Evolutionary conservation across 257 asterid species (phyloP).

Genomic region (Scutellaria barbata): DNA sequence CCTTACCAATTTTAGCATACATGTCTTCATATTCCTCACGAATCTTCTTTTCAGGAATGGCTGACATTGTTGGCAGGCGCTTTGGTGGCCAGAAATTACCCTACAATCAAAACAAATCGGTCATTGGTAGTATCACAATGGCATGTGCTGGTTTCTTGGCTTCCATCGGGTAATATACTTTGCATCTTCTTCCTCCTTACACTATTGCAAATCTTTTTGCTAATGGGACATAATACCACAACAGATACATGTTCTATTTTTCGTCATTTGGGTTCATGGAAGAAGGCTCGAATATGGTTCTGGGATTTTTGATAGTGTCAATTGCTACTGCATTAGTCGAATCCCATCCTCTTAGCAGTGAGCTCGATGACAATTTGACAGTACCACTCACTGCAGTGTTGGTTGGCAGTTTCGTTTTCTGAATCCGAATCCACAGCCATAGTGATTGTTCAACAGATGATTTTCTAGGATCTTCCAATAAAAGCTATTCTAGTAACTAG

Average conservation of each 20-base stretch:
- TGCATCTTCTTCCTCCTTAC: constrained; percentile 23
- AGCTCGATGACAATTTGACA: constrained; percentile 85
- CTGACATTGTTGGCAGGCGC: constrained; percentile 86
- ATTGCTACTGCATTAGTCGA: constrained; percentile 79
- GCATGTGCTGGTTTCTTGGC: constrained; percentile 80
- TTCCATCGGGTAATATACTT: constrained; percentile 69
- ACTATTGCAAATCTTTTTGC: constrained; percentile 3
- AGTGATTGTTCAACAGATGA: neutral
- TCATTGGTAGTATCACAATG: constrained; percentile 77
- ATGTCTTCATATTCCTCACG: constrained; percentile 4
- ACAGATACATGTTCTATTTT: constrained; percentile 87
- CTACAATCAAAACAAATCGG: constrained; percentile 74
- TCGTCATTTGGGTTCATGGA: constrained; percentile 74
- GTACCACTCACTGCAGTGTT: constrained; percentile 74
- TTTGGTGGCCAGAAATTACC: constrained; percentile 82
- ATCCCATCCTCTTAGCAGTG: constrained; percentile 87
- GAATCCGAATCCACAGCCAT: constrained; percentile 36
- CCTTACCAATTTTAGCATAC: neutral
- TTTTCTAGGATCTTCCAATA: neutral
- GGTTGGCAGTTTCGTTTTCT: constrained; percentile 66
- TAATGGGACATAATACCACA: constrained; percentile 25
- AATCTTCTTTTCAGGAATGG: constrained; percentile 60
- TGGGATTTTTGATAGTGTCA: constrained; percentile 67
- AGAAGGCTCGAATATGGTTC: constrained; percentile 60
- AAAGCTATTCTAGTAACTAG: neutral